These are phyloP conservation scores for Globisporangium cederbergense DNA, from an alignment of 352 stramenopile species.

Conservation along the genomic window DNA sequence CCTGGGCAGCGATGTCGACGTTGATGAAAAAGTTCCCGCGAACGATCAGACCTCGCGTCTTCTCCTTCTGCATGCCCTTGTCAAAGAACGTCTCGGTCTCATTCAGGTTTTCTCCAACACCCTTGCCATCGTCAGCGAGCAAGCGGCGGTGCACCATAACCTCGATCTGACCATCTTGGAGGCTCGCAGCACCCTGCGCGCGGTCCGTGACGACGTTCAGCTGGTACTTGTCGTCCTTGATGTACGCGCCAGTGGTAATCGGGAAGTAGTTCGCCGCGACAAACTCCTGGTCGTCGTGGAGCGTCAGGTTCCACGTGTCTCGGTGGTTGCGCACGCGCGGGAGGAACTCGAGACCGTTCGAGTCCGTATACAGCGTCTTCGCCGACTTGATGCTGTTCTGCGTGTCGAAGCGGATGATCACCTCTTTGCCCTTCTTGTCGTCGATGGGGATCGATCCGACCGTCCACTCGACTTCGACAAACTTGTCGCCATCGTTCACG, in stretches of 20 bases:
- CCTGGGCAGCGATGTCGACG: constrained; percentile 50
- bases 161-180: constrained; percentile 91
- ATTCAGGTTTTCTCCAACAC: constrained; percentile 91
- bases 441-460: constrained; percentile 72
- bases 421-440: constrained; percentile 92
- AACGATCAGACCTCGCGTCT: constrained; percentile 58
- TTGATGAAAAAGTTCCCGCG: constrained; percentile 72
- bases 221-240: constrained; percentile 86
- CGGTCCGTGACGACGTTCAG: constrained; percentile 91
- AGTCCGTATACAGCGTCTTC: constrained; percentile 90
- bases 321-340: constrained; percentile 85
- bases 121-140: constrained; percentile 91
- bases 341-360: constrained; percentile 95
- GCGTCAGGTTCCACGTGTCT: constrained; percentile 86
- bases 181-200: constrained; percentile 89
- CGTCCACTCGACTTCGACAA: constrained; percentile 95
- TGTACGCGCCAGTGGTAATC: constrained; percentile 92
- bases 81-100: constrained; percentile 88
- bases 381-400: constrained; percentile 48
- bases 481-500: constrained; percentile 79
- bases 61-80: constrained; percentile 48
- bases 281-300: constrained; percentile 89
- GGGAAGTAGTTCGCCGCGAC: constrained; percentile 98
- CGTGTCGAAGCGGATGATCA: constrained; percentile 91
- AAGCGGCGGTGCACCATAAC: constrained; percentile 97